Base-by-base conservation (phyloP, 345 rosid species). In the Mercurialis annua region DNA sequence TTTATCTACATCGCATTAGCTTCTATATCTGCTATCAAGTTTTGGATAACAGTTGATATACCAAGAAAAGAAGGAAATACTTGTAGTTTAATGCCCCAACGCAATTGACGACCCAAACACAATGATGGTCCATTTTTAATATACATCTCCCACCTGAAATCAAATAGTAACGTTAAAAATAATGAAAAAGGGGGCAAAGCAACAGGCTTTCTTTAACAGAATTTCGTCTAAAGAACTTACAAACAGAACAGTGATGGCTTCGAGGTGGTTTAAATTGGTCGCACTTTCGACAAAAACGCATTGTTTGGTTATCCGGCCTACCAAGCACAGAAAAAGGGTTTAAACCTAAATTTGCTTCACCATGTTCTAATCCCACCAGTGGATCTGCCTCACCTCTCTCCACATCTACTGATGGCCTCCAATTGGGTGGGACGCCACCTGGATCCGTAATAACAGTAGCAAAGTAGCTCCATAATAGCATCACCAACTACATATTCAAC, bases 191-290 rank as follows among this genome's bases (percentile, higher is more conserved):
- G 58, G 1, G 20, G 29, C 24, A 69, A 16, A 4, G 27, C 46
- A 60, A 36, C 1, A 2, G 38, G 51, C 38, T 18, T 56, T 3
- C 18, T 18, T 34, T 23, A 36, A 36, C 42, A 70, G 8, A 27
- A 21, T 61, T 48, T 10, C 2, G 57, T 4, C 2, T 11, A 50
- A 48, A 66, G 29, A 63, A 82, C 96, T 82, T 81, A 90, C 93
- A 90, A 71, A 87, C 85, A 66, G 96, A 87, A 69, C 93, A 90
- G 69, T 90, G 96, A 69, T 90, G 96, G 75, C 86, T 71, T 40
- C 93, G 88, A 65, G 90, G 87, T 33, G 92, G 94, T 73, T 85
- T 88, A 65, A 76, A 76, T 42, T 80, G 86, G 66, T 83, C 82
- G 76, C 97, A 90, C 67, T 88, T 90, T 24, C 84, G 78, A 70